These are phyloP conservation scores for Microcyclospora pomicola DNA, from an alignment of 2,329 filamentous ascomycete species.

Conservation along the genomic window DNA sequence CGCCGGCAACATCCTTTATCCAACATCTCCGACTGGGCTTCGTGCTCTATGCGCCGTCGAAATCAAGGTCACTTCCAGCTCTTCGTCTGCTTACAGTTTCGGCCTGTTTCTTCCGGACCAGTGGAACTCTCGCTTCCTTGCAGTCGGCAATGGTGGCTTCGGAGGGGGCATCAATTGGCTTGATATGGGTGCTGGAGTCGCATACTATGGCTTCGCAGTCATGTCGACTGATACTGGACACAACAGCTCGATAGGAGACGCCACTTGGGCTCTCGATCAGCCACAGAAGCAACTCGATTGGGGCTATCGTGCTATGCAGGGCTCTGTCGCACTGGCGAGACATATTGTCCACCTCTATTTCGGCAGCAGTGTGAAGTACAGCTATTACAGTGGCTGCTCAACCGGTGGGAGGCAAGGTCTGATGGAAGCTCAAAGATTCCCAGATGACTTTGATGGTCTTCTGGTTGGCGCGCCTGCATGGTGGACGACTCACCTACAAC, in stretches of 20 bases:
- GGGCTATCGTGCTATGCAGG: conserved; percentile 33
- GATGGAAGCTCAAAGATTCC: conserved; percentile 39
- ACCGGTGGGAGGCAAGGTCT: conserved; percentile 46
- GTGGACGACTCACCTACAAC: conserved; percentile 37
- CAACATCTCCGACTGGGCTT: conserved; percentile 24
- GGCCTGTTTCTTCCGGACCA: conserved; percentile 20
- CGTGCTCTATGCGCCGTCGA: conserved; percentile 19
- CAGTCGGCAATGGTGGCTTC: conserved; percentile 35
- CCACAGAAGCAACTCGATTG: conserved; percentile 27
- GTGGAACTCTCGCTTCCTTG: conserved; percentile 23
- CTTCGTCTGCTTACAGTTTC: conserved; percentile 17
- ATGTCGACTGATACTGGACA: conserved; percentile 35
- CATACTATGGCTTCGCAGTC: conserved; percentile 29
- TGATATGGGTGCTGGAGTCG: conserved; percentile 31
- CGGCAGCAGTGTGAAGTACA: conserved; percentile 27
- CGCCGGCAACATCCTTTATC: conserved; percentile 26
- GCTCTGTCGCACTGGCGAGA: conserved; percentile 36
- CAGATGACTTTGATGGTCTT: conserved; percentile 44
- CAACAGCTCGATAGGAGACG: conserved; percentile 23
- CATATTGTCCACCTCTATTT: conserved; percentile 37
- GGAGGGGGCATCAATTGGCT: conserved; percentile 35
- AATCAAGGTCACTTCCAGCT: conserved; percentile 18
- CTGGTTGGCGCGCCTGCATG: conserved; percentile 40
- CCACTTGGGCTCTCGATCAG: conserved; percentile 26
- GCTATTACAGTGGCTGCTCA: conserved; percentile 46